phyloP scores from a whole-genome alignment of 192 early-diverging fungal species.

The Umbelopsis vinacea region DNA sequence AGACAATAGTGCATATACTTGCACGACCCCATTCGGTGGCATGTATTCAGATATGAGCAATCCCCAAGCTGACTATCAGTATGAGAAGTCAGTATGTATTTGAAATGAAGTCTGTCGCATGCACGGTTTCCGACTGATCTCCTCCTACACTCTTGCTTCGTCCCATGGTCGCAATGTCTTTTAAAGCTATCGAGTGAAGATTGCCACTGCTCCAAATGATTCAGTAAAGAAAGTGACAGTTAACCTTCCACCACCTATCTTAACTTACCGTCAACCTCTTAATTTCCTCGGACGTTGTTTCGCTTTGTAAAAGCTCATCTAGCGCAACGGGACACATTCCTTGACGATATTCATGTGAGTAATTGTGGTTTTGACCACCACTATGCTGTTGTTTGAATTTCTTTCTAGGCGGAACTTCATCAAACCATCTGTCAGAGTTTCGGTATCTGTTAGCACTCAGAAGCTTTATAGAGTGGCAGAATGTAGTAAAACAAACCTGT shows the following conservation, averaged over 20 bases:
- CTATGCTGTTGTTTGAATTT: conserved; percentile 6
- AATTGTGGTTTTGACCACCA: neutral
- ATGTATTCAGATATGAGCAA: conserved; percentile 71
- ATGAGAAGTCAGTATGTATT: conserved; percentile 49
- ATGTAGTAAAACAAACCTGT: neutral
- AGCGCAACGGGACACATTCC: neutral
- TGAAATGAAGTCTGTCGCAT: conserved; percentile 51
- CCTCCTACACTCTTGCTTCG: conserved; percentile 13
- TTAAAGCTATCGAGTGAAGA: neutral
- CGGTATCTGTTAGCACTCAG: neutral
- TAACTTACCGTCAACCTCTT: neutral
- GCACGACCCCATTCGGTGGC: conserved; percentile 64
- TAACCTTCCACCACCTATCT: neutral
- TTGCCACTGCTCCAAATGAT: neutral
- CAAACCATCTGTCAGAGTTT: neutral
- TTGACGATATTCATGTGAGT: neutral
- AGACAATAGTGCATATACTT: conserved; percentile 68
- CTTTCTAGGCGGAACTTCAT: neutral
- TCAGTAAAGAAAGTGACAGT: too few species aligned
- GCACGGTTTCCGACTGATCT: too few species aligned
- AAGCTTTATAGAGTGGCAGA: neutral
- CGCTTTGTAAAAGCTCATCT: neutral
- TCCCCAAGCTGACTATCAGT: conserved; percentile 60
- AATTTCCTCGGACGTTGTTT: neutral
- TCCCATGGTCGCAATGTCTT: neutral